A percentile compares a stretch with the other conserved stretches of the same genome.
Conservation (phyloP, 495 filamentous ascomycete genomes). For the Aspergillus carlsbadensis region DNA sequence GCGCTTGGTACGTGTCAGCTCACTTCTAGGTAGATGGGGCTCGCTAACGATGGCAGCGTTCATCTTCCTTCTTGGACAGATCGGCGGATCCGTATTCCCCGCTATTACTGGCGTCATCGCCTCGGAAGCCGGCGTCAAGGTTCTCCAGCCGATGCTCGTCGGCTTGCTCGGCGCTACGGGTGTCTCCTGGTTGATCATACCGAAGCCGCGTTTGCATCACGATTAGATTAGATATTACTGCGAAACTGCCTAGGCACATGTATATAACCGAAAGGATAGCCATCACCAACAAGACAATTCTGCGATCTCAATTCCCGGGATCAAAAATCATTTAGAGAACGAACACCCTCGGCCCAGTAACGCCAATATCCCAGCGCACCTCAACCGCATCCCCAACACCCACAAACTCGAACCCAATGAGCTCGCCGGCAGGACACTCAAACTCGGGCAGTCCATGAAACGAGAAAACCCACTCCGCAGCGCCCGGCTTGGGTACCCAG, state of each 20-base stretch:
- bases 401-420: constrained; percentile 20
- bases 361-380: constrained; percentile 19
- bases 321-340: constrained; percentile 14
- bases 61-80: constrained; percentile 31
- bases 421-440: constrained; percentile 8
- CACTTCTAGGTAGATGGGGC: not conserved
- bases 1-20: constrained; percentile 20
- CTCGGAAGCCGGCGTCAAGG: constrained; percentile 24
- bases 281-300: no score
- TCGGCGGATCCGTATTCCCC: constrained; percentile 29
- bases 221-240: constrained; percentile 6
- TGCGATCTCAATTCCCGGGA: no score
- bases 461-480: constrained; percentile 12
- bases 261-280: no score
- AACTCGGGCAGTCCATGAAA: constrained; percentile 11
- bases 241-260: no score
- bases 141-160: constrained; percentile 32
- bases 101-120: constrained; percentile 31
- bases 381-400: constrained; percentile 14
- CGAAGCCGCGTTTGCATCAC: constrained; percentile 30
- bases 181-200: constrained; percentile 33
- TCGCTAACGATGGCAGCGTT: constrained; percentile 18
- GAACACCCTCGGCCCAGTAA: constrained; percentile 9
- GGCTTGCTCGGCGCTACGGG: constrained; percentile 29
- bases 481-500: constrained; percentile 1